phyloP scores from a whole-genome alignment of 306 rosid genomes.

The Begonia fuchsioides region DNA sequence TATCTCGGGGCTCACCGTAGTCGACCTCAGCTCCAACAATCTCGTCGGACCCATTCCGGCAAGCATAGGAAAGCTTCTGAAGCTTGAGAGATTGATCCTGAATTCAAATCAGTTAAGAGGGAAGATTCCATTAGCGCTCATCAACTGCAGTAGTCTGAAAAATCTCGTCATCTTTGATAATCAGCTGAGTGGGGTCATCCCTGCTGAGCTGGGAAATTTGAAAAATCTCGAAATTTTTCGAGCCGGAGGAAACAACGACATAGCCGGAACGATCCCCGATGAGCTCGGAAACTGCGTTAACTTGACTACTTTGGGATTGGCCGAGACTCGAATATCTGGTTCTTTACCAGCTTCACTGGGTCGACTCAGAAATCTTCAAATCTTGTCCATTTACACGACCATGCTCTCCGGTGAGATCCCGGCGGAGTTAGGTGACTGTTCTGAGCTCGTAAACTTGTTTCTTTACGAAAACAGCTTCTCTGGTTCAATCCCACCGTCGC shows the following conservation, averaged over 20 bases:
- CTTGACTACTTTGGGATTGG: conserved; percentile 49
- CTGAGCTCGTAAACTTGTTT: conserved; percentile 64
- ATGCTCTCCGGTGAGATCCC: conserved; percentile 72
- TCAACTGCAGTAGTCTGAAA: conserved; percentile 38
- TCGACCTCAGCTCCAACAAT: conserved; percentile 59
- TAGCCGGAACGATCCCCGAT: conserved; percentile 46
- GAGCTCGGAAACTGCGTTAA: conserved; percentile 57
- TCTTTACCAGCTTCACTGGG: conserved; percentile 59
- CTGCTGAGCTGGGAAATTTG: conserved; percentile 40
- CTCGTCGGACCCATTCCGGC: conserved; percentile 51
- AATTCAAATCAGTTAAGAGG: conserved; percentile 73
- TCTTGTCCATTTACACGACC: conserved; percentile 60
- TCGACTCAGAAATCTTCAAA: conserved; percentile 37
- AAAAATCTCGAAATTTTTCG: conserved; percentile 39
- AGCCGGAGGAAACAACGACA: conserved; percentile 68
- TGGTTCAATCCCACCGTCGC: conserved; percentile 49
- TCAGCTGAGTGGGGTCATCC: conserved; percentile 34
- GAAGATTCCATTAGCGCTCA: conserved; percentile 43
- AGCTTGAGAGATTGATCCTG: conserved; percentile 45
- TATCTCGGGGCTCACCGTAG: conserved; percentile 25
- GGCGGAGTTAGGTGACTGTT: conserved; percentile 64
- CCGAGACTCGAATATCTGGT: conserved; percentile 65
- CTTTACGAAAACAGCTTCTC: conserved; percentile 57
- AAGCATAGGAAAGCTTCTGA: conserved; percentile 41
- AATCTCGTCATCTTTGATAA: conserved; percentile 53